phyloP scores from a whole-genome alignment of 441 rosid genomes.

The Euphorbia schlechtendalii region DNA sequence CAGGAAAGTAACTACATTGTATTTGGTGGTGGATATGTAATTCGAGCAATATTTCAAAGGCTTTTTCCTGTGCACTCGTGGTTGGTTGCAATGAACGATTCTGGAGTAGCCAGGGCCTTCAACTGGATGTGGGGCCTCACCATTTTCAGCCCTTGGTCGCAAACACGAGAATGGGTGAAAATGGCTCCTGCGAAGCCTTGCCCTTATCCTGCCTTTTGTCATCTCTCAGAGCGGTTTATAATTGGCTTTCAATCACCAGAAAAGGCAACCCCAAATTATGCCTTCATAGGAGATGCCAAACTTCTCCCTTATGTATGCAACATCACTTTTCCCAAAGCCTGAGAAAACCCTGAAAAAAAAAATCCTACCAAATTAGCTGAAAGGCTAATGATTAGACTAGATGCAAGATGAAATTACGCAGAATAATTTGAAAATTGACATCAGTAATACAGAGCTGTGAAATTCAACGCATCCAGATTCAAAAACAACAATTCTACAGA shows the following conservation, averaged over 20 bases:
- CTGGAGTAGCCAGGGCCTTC: conserved; percentile 70
- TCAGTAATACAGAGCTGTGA: not conserved
- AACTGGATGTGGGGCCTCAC: conserved; percentile 51
- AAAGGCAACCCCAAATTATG: conserved; percentile 20
- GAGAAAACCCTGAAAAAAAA: conserved; percentile 18
- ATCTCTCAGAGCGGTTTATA: conserved; percentile 29
- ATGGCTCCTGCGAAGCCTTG: conserved; percentile 64
- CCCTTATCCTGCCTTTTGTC: conserved; percentile 65
- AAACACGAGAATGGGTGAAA: conserved; percentile 79
- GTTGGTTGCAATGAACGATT: conserved; percentile 69
- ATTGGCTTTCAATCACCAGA: conserved; percentile 17
- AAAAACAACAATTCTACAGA: conserved; percentile 10
- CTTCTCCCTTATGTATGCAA: conserved; percentile 13
- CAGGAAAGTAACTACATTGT: conserved; percentile 65
- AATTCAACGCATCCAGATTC: conserved; percentile 11
- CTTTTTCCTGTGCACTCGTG: conserved; percentile 66
- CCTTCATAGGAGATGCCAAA: conserved; percentile 21
- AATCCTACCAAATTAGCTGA: conserved; percentile 14
- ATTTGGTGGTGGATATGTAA: conserved; percentile 84
- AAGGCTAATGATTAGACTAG: conserved; percentile 11
- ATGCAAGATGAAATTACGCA: conserved; percentile 4
- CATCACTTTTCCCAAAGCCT: conserved; percentile 23
- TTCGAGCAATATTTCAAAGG: conserved; percentile 72
- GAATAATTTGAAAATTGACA: not conserved
- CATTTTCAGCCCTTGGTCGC: conserved; percentile 45